Base-by-base conservation (phyloP, 768 basidiomycete genomes). In the Russula dissimulans region DNA sequence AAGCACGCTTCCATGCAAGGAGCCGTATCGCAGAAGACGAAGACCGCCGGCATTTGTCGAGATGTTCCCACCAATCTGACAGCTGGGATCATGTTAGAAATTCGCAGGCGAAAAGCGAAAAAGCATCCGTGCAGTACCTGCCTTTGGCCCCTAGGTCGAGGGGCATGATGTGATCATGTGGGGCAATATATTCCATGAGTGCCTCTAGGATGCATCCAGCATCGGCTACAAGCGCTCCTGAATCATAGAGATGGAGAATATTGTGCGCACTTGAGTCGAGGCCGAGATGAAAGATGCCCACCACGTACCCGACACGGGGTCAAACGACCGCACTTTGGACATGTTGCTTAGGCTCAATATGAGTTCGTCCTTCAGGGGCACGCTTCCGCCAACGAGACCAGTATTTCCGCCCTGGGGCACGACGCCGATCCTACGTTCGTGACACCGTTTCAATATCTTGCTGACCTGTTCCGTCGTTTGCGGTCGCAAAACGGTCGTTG, bases 371-470 rank as follows among this genome's bases (percentile, higher is more conserved):
- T 83, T 77, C 42, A 93, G 70, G 0, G 97, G 95, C 11, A 95
- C 89, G 63, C 94, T 85, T 41, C 97, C 97, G 57, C 95, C 97
- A 41, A 99, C 97, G 12, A 99, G 81, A 15, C 97, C 97, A 0
- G 97, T 99, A 75, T 99, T 99, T 48, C 97, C 97, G 49, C 97
- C 95, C 72, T 99, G 97, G 2, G 97, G 97, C 2, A 97, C 94
- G 56, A 98, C 81, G n/a, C 86, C 86, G 44, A 99, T 88, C 56
- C 81, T 79, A 58, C 83, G 79, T 56, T 86, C 78, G 66, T 86
- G 83, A 73, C 97, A 98, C 78, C 86, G 91, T 69, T 85, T 86
- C 69, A 98, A 77, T 56, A 97, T 88, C 66, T 87, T 76, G 71
- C 87, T 88, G 70, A 98, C 93, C 74, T 99, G 85, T 62, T 89